phyloP scores from a whole-genome alignment of 176 grass and related monocot genomes.

The Carex kokanica region DNA sequence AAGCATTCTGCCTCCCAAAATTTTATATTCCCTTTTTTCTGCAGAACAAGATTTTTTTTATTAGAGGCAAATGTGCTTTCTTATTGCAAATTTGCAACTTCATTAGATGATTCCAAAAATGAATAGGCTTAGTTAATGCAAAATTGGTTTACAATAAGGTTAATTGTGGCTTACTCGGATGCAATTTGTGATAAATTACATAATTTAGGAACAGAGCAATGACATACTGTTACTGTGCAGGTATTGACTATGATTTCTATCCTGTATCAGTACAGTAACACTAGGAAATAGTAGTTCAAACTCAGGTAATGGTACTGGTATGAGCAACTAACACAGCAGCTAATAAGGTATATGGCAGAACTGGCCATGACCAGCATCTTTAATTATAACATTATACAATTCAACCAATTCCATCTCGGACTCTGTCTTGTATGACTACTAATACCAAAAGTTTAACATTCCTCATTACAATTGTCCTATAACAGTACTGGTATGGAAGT shows the following conservation, averaged over 20 bases:
- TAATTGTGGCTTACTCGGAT: neutral
- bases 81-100: neutral
- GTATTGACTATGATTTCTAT: neutral
- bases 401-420: neutral
- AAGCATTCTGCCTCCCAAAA: slow-evolving; percentile 96
- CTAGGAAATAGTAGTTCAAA: neutral
- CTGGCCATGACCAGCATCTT: neutral
- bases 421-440: neutral
- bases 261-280: neutral
- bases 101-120: neutral
- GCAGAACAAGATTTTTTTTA: neutral
- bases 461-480: neutral
- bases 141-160: neutral
- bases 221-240: neutral
- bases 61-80: neutral
- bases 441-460: neutral
- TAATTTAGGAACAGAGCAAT: neutral
- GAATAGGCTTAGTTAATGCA: neutral
- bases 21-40: slow-evolving; percentile 88
- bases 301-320: neutral
- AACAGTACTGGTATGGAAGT: neutral
- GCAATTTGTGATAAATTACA: neutral
- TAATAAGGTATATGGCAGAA: neutral
- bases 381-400: neutral
- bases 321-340: neutral